Base-by-base conservation (phyloP, 2,329 filamentous ascomycete genomes). In the Aspergillus sojae region DNA sequence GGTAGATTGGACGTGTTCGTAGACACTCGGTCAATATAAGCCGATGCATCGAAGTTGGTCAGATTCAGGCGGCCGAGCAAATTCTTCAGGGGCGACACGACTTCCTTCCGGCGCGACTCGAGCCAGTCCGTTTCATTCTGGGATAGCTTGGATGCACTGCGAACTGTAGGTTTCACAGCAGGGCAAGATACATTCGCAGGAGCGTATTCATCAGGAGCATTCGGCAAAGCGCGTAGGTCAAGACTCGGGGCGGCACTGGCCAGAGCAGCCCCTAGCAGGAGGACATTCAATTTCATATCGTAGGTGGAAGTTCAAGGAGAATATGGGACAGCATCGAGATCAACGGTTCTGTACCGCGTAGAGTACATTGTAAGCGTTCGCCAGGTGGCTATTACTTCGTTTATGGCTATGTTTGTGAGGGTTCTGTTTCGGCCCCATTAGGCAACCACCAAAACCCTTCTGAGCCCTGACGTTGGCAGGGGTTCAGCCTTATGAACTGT, bases 91-190 rank as follows among this genome's bases (percentile, higher is more conserved):
- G 92, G 88, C 4, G 87, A 79, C 23, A 94, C 79, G 0, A 92
- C 95, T 70, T 90, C 90, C 64, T 87, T 86, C 65, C 93, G 86
- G 62, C 94, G 87, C 63, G 83, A 83, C 60, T 86, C 73, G 6
- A 97, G 83, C 93, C 94, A 98, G 74, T 84, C 80, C 34, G 83
- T 84, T 79, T 98, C 94, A 58, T 90, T 82, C 19, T 83, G 69
- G 5, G 92, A 95, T 16, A 97, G 80, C 0, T 74, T 73, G 43
- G 79, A 78, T 55, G 91, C 92, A 34, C 77, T 78, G 68, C 94
- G 89, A 58, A 97, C 86, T 0, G 82, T 83, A 1, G 94, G 94
- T 55, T 86, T 84, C 23, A 81, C 82, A 9, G 82, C 79, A 4
- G 93, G 92, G 72, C 94, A 97, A 67, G 85, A 78, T 43, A 92